Conservation (phyloP, 2,329 filamentous ascomycete genomes). For the Penicillium sp. region DNA sequence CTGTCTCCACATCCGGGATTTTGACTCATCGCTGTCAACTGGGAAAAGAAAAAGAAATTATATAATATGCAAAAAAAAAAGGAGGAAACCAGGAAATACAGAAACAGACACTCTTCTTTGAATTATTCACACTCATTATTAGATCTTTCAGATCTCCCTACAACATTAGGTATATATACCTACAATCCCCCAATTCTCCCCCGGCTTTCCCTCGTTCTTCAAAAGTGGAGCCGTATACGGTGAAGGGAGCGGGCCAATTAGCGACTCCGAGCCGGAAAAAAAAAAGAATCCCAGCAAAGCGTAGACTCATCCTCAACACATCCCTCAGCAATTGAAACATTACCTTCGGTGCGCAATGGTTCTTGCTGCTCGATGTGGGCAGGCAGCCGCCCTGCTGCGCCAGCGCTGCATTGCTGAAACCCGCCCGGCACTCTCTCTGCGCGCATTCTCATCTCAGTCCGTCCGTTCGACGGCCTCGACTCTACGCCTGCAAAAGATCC, state of each 20-base stretch:
- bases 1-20: slow-evolving; percentile 8
- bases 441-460: slow-evolving; percentile 33
- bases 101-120: background rate
- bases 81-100: background rate
- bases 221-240: slow-evolving; percentile 20
- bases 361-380: slow-evolving; percentile 40
- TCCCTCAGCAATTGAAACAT: slow-evolving; percentile 20
- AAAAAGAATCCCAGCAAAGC: slow-evolving; percentile 20
- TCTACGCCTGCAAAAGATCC: slow-evolving; percentile 32
- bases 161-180: background rate
- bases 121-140: background rate
- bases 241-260: slow-evolving; percentile 19
- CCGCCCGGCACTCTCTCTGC: slow-evolving; percentile 30
- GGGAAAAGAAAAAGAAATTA: background rate
- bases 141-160: background rate
- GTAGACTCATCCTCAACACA: slow-evolving; percentile 19
- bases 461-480: slow-evolving; percentile 26
- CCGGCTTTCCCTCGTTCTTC: background rate
- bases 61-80: background rate
- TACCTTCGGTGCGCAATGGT: slow-evolving; percentile 33
- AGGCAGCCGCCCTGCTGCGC: slow-evolving; percentile 35
- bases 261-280: slow-evolving; percentile 17
- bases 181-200: background rate
- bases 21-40: slow-evolving; percentile 21
- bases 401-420: slow-evolving; percentile 36